These are phyloP conservation scores for Batkoa obscura DNA, from an alignment of 371 early-diverging fungal genomes.

Conservation along the genomic window DNA sequence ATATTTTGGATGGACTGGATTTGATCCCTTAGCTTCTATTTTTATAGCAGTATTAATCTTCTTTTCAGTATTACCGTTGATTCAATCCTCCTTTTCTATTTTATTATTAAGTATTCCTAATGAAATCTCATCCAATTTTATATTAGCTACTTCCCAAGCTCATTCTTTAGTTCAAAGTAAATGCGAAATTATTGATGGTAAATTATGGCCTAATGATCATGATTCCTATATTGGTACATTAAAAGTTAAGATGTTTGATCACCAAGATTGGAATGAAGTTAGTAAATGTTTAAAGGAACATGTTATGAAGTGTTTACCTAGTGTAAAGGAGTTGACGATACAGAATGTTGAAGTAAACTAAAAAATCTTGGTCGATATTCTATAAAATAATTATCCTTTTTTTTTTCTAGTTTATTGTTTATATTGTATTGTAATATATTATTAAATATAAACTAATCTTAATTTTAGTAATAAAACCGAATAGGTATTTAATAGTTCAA, in stretches of 20 bases:
- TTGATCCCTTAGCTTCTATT: slow-evolving; percentile 89
- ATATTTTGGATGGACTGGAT: slow-evolving; percentile 81
- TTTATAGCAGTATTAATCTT: slow-evolving; percentile 78
- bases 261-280: not conserved
- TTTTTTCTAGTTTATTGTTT: not conserved
- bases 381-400: not conserved
- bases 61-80: slow-evolving; percentile 63
- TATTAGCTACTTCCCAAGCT: not conserved
- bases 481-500: not conserved
- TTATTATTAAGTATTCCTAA: slow-evolving; percentile 34
- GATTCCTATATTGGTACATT: slow-evolving; percentile 1
- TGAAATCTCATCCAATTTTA: slow-evolving; percentile 6
- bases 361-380: not conserved
- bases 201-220: slow-evolving; percentile 5
- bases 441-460: not conserved
- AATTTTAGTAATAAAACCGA: not conserved
- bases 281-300: not conserved
- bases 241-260: not conserved
- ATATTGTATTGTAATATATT: not conserved
- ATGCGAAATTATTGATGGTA: slow-evolving; percentile 5
- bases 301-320: not conserved
- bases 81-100: slow-evolving; percentile 39
- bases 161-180: not conserved
- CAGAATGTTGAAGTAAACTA: not conserved
- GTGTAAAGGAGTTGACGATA: not conserved